These are phyloP conservation scores for Rugosomyces carneus DNA, from an alignment of 1,284 basidiomycete genomes.

Conservation along the genomic window DNA sequence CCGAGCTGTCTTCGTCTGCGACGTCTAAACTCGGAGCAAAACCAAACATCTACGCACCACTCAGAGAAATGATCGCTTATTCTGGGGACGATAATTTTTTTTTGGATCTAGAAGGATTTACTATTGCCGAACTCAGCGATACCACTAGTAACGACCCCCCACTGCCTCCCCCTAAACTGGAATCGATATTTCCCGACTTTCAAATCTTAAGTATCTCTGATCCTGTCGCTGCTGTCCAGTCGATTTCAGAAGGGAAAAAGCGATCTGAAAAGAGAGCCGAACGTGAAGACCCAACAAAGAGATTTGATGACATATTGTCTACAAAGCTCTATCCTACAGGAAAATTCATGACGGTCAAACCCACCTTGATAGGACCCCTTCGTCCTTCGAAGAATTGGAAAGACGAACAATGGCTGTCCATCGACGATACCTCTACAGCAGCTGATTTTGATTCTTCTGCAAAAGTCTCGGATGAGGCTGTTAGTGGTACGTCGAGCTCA, in stretches of 20 bases:
- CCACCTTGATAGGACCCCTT: constrained; percentile 62
- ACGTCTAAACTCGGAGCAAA: constrained; percentile 34
- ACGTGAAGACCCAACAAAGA: constrained; percentile 63
- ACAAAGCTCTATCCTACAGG: constrained; percentile 60
- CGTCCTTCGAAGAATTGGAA: constrained; percentile 64
- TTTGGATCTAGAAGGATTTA: constrained; percentile 46
- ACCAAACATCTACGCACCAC: constrained; percentile 40
- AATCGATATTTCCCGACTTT: constrained; percentile 60
- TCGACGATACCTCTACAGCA: constrained; percentile 49
- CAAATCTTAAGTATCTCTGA: constrained; percentile 50
- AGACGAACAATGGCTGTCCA: constrained; percentile 50
- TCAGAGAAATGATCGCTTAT: constrained; percentile 57
- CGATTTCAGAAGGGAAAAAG: constrained; percentile 39
- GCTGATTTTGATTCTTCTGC: constrained; percentile 40
- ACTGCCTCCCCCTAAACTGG: constrained; percentile 40
- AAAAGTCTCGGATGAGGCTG: constrained; percentile 40
- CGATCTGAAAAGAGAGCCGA: constrained; percentile 53
- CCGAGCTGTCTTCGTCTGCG: constrained; percentile 18
- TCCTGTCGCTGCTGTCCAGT: constrained; percentile 26
- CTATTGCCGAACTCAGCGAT: constrained; percentile 17
- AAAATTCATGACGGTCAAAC: constrained; percentile 62
- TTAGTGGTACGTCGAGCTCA: constrained; percentile 30
- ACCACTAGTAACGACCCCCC: constrained; percentile 23
- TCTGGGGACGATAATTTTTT: constrained; percentile 54
- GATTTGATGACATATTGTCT: constrained; percentile 61